Base-by-base conservation (phyloP, 257 asterid species). In the Solanum sitiens region DNA sequence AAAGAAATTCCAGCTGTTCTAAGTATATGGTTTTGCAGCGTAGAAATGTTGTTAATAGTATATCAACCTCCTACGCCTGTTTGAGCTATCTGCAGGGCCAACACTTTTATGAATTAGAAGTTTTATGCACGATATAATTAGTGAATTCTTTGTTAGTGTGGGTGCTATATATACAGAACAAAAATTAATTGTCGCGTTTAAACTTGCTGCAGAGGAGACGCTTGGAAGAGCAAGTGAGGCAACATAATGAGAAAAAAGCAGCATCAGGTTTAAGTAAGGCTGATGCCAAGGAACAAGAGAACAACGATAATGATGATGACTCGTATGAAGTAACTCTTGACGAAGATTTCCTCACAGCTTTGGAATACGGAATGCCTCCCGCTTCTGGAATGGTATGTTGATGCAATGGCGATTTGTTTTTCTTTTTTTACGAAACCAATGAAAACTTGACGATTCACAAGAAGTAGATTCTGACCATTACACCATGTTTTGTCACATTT, bases 331-430 rank as follows among this genome's bases (percentile, higher is more conserved):
- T 97, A 89, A 91, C 92, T 86, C 91, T 97, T 27, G 99, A 97
- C 42, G 99, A 97, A 92, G 99, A 97, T 89, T 95, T 97, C 79
- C 89, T 95, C 83, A 97, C 97, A 70, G 99, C 99, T 88, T 92
- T 97, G 33, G 99, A 97, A 88, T 97, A 97, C 13, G 99, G 98
- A 89, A 95, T 97, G 99, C 99, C 99, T 87, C 99, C 99, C 50
- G 99, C 99, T 70, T 95, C 98, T 68, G 99, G 99, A 91, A 93
- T 97, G 99, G 99, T 96, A 95, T 33, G 87, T 39, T 5, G 83
- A 67, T 25, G 21, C 86, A 18, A 11, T 15, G 39, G 0, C 32
- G 37, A 44, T 30, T 44, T 8, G 0, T 14, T 44, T 45, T 80
- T 82, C 70, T 32, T 53, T 50, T 7, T 76, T 47, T 80, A 20